Conservation (phyloP, 306 rosid species). For the Citrullus colocynthis region DNA sequence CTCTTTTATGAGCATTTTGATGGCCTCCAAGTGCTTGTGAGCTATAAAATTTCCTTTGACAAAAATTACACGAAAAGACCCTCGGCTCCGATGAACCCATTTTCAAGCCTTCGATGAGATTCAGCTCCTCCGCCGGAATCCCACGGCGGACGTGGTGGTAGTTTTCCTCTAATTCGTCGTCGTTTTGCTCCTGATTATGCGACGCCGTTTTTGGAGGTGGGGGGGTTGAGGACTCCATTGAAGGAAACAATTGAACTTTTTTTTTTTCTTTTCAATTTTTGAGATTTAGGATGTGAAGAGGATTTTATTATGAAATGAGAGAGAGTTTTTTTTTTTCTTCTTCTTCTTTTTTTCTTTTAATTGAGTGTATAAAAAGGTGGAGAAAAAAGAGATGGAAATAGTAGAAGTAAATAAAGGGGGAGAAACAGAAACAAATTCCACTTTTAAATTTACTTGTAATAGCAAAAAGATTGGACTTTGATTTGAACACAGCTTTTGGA, state of each 20-base stretch:
- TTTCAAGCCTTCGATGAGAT: not conserved
- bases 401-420: not conserved
- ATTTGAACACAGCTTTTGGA: conserved; percentile 5
- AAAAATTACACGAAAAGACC: conserved; percentile 3
- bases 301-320: not conserved
- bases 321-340: not conserved
- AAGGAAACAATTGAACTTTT: not conserved
- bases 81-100: not conserved
- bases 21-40: conserved; percentile 10
- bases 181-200: not conserved
- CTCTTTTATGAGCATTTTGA: conserved; percentile 7
- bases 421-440: not conserved
- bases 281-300: not conserved
- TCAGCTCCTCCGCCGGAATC: conserved; percentile 4
- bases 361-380: not conserved
- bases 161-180: not conserved
- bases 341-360: no score
- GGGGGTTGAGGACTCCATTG: not conserved
- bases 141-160: not conserved
- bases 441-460: not conserved
- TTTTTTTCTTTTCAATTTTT: not conserved
- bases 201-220: not conserved
- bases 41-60: conserved; percentile 3
- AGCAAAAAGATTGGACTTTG: conserved; percentile 9
- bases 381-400: not conserved